These are phyloP conservation scores for Amaranthus palmeri DNA, from an alignment of 148 eudicot genomes.

Conservation along the genomic window DNA sequence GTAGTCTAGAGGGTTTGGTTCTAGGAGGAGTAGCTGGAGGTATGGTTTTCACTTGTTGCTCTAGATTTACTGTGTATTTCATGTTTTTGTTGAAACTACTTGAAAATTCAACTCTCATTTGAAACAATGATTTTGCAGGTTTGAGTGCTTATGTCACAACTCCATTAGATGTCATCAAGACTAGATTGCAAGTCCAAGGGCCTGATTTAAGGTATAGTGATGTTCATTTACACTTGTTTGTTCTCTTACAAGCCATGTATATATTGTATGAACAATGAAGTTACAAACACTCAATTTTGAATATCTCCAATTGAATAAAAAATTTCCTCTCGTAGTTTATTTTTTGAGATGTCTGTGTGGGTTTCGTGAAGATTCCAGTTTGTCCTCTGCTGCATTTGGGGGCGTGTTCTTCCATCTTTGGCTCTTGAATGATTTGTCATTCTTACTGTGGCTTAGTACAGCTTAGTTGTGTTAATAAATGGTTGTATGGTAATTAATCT, in stretches of 20 bases:
- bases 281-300: not conserved
- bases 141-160: conserved; percentile 85
- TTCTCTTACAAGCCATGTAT: not conserved
- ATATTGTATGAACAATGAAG: not conserved
- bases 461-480: no score
- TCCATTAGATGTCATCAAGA: conserved; percentile 77
- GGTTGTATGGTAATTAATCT: no score
- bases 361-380: not conserved
- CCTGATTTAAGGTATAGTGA: conserved; percentile 47
- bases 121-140: conserved; percentile 36
- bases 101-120: not conserved
- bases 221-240: not conserved
- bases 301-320: not conserved
- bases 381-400: not conserved
- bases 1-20: conserved; percentile 65
- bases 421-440: no score
- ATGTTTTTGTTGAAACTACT: not conserved
- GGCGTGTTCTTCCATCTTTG: no score
- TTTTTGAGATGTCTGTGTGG: not conserved
- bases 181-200: conserved; percentile 83
- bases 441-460: no score
- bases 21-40: conserved; percentile 96
- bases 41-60: conserved; percentile 20
- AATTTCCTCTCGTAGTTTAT: not conserved
- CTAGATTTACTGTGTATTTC: not conserved